Evolutionary conservation across 441 rosid genomes (phyloP).

Genomic region (Raphanus hybrid): DNA sequence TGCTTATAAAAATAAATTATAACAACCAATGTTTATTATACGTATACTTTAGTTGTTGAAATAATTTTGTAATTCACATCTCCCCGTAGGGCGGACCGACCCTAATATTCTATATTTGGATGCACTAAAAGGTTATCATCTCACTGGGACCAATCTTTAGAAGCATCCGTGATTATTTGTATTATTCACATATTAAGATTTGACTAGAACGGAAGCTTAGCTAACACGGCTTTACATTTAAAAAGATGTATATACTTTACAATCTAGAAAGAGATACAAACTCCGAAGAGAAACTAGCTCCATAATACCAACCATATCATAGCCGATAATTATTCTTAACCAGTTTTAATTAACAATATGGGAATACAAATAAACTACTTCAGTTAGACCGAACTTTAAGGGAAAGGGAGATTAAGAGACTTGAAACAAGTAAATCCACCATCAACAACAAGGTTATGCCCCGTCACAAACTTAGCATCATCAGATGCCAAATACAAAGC

Average conservation of each 20-base stretch:
- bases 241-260: neutral
- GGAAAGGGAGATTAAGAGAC: slow-evolving; percentile 38
- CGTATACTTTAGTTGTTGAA: too few relatives aligned
- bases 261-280: neutral
- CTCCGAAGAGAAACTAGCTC: slow-evolving; percentile 10
- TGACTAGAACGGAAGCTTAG: too few relatives aligned
- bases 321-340: neutral
- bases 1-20: too few relatives aligned
- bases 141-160: neutral
- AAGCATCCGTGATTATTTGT: neutral
- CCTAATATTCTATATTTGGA: neutral
- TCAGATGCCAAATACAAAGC: slow-evolving; percentile 60
- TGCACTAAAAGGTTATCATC: neutral
- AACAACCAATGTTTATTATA: too few relatives aligned
- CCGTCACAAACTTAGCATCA: slow-evolving; percentile 59
- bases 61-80: too few relatives aligned
- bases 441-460: slow-evolving; percentile 60
- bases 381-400: slow-evolving; percentile 1
- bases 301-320: neutral
- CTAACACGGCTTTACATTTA: too few relatives aligned
- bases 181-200: too few relatives aligned
- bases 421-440: slow-evolving; percentile 50
- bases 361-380: neutral
- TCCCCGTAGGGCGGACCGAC: too few relatives aligned
- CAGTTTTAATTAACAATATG: neutral